Conservation (phyloP, 768 basidiomycete species). For the Vishniacozyma victoriae region DNA sequence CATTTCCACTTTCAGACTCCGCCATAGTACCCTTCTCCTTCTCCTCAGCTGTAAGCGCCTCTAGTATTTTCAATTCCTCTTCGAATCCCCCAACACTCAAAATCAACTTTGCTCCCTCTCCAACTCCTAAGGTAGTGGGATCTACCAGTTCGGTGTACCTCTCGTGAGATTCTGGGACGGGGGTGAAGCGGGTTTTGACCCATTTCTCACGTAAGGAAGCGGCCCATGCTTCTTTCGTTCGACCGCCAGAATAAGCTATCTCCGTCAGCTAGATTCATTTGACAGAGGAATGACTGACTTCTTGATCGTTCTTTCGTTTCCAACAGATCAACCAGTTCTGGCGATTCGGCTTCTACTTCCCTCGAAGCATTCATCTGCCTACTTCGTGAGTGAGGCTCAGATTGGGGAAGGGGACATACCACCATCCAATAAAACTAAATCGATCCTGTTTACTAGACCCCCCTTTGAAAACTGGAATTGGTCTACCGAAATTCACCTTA, state of each 20-base stretch:
- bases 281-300: slow-evolving; percentile 11
- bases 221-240: slow-evolving; percentile 17
- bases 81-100: background rate
- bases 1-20: background rate
- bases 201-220: slow-evolving; percentile 10
- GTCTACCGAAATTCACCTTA: slow-evolving; percentile 24
- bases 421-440: slow-evolving; percentile 23
- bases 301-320: slow-evolving; percentile 18
- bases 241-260: no score
- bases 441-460: background rate
- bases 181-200: slow-evolving; percentile 23
- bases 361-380: background rate
- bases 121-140: slow-evolving; percentile 8
- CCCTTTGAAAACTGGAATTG: slow-evolving; percentile 25
- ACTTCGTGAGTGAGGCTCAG: background rate
- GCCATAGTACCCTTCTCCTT: no score
- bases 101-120: slow-evolving; percentile 14
- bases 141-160: slow-evolving; percentile 5
- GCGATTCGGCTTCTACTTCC: slow-evolving; percentile 12
- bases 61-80: background rate
- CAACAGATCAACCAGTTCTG: slow-evolving; percentile 19
- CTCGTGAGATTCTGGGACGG: background rate
- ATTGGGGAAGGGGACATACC: slow-evolving; percentile 12
- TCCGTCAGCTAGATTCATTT: background rate
- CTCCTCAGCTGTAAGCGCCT: no score